Evolutionary conservation across 2,329 filamentous ascomycete genomes (phyloP), one percentile per base, ranked within the genome.

Genomic region (Pseudogymnoascus sp.): DNA sequence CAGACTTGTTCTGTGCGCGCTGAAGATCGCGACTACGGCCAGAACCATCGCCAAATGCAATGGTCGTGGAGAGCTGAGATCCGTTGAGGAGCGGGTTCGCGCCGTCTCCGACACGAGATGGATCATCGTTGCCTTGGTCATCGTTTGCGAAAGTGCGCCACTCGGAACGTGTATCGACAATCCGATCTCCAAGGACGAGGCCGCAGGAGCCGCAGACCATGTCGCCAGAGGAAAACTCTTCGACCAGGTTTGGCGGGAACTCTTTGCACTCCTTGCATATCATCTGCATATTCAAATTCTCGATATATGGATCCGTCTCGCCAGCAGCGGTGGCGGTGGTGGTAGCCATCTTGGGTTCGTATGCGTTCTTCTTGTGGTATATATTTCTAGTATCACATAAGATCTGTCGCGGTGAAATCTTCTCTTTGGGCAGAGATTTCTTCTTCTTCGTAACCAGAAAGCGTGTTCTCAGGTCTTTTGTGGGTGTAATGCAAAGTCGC

Each of bases 141-240:
- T 99, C 94, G 72, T 97, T 97, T 71, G 92, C 91, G 76, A 99
- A 99, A 0, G 94, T 99, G 71, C 94, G 90, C 94, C 94, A 99
- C 76, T 99, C 94, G 55, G 91, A 96, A 63, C 95, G 88, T 63
- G 90, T 95, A 71, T 99, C 95, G 70, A 99, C 92, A 71, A 94
- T 91, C 65, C 90, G 88, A 69, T 92, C 89, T 62, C 89, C 88
- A 28, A 99, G 82, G 5, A 99, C 94, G 33, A 96, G 80, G 35
- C 94, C 94, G 69, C 94, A 99, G 63, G 88, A 90, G 61, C 82
- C 88, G 72, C 94, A 99, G 60, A 99, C 90, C 72, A 95, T 89
- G 73, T 99, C 94, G 65, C 90, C 90, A 34, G 86, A 89, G 5
- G 91, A 91, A 71, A 92, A 94, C 72, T 97, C 94, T 71, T 97